phyloP scores from a whole-genome alignment of 257 asterid species.

The Nicotiana attenuata region DNA sequence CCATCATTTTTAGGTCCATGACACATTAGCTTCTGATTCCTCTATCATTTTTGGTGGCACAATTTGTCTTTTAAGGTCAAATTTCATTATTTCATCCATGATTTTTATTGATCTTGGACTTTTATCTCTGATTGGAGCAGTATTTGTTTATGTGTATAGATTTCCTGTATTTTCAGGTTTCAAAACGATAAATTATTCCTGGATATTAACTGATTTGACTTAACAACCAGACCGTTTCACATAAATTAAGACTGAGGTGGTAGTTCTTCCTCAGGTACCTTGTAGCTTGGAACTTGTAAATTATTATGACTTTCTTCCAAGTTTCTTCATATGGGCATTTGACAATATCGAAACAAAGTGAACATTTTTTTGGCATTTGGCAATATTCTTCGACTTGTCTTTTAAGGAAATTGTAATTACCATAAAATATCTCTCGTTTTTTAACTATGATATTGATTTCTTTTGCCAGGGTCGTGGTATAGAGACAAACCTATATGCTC shows the following conservation, averaged over 20 bases:
- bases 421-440: background rate
- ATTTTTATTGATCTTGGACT: too few relatives aligned
- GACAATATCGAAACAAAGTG: background rate
- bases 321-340: background rate
- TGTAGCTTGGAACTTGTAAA: background rate
- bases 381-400: background rate
- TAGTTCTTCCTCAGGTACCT: slow-evolving; percentile 1
- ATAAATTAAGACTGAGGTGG: background rate
- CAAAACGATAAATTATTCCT: background rate
- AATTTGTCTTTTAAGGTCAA: too few relatives aligned
- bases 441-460: background rate
- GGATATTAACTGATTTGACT: background rate
- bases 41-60: too few relatives aligned
- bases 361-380: background rate
- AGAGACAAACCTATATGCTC: slow-evolving; percentile 95
- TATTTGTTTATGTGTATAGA: background rate
- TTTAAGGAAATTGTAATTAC: slow-evolving; percentile 5
- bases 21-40: too few relatives aligned
- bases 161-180: background rate
- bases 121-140: background rate
- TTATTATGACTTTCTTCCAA: background rate
- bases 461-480: slow-evolving; percentile 85
- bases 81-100: too few relatives aligned
- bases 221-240: background rate
- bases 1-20: too few relatives aligned